Percentiles rank a stretch among this genome's conserved stretches.
phyloP scores from a whole-genome alignment of 371 early-diverging fungal species.

The Mortierella sp. region DNA sequence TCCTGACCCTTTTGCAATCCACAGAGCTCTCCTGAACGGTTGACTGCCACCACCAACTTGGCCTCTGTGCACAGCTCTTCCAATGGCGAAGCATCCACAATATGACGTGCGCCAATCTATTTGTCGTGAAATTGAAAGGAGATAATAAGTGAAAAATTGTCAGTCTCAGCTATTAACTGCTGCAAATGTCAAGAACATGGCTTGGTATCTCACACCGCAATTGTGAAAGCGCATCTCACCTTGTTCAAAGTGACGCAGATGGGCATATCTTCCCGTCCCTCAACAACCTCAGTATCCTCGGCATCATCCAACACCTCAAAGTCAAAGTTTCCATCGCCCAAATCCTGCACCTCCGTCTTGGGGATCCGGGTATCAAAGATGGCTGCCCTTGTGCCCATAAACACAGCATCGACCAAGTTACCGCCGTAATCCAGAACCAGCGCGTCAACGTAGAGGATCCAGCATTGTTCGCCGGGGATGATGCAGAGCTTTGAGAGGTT shows the following conservation, averaged over 20 bases:
- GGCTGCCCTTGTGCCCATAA: constrained; percentile 89
- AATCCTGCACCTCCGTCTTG: constrained; percentile 78
- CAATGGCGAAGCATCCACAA: constrained; percentile 88
- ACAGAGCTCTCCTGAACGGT: constrained; percentile 83
- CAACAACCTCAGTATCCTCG: constrained; percentile 83
- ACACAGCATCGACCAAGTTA: constrained; percentile 86
- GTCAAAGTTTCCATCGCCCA: constrained; percentile 83
- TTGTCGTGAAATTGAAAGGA: neutral
- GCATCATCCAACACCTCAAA: constrained; percentile 92
- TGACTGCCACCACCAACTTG: constrained; percentile 85
- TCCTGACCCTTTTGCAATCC: constrained; percentile 84
- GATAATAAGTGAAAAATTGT: too few species aligned
- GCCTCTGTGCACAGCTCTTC: constrained; percentile 91
- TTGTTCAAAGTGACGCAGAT: constrained; percentile 86
- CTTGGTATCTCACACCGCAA: too few species aligned
- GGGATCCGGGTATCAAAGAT: constrained; percentile 89
- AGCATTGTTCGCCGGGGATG: constrained; percentile 90
- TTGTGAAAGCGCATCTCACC: constrained; percentile 55
- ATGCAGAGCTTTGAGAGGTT: constrained; percentile 89
- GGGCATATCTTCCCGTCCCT: constrained; percentile 85
- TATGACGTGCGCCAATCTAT: constrained; percentile 85
- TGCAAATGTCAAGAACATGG: too few species aligned
- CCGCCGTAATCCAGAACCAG: constrained; percentile 94
- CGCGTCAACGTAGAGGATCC: constrained; percentile 93
- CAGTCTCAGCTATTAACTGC: too few species aligned